phyloP scores from a whole-genome alignment of 805 yeast species.

The Blastobotrys parvus region DNA sequence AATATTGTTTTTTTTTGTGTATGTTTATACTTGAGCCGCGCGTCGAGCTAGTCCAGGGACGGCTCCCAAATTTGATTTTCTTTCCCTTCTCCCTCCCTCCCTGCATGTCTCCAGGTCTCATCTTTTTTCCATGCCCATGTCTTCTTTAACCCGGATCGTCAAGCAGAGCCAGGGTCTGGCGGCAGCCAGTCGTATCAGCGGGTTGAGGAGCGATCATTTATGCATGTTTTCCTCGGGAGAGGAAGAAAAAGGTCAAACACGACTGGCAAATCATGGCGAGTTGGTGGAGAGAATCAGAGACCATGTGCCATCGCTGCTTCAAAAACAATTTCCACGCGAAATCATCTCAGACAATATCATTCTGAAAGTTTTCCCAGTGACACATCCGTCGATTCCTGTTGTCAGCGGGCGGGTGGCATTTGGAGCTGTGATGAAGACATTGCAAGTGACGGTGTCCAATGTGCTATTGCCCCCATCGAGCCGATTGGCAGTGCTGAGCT shows the following conservation, averaged over 20 bases:
- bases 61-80: too few relatives aligned
- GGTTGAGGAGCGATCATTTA: not conserved
- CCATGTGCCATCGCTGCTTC: constrained; percentile 22
- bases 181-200: not conserved
- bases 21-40: too few relatives aligned
- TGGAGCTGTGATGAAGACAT: constrained; percentile 18
- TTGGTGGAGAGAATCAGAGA: constrained; percentile 19
- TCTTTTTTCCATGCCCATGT: too few relatives aligned
- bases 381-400: constrained; percentile 20
- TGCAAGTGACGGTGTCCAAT: constrained; percentile 23
- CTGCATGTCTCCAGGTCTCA: too few relatives aligned
- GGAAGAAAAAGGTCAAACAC: constrained; percentile 12
- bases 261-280: constrained; percentile 25
- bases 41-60: too few relatives aligned
- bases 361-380: constrained; percentile 24
- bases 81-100: too few relatives aligned
- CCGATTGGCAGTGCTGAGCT: constrained; percentile 18
- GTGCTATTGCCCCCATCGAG: constrained; percentile 24
- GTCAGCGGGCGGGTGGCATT: constrained; percentile 19
- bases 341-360: constrained; percentile 23
- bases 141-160: too few relatives aligned
- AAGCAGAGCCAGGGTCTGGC: too few relatives aligned
- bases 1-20: too few relatives aligned
- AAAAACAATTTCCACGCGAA: constrained; percentile 18
- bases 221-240: not conserved